These are phyloP conservation scores for Endotrypanum monterogeii DNA, from an alignment of 208 protist species.

Conservation along the genomic window DNA sequence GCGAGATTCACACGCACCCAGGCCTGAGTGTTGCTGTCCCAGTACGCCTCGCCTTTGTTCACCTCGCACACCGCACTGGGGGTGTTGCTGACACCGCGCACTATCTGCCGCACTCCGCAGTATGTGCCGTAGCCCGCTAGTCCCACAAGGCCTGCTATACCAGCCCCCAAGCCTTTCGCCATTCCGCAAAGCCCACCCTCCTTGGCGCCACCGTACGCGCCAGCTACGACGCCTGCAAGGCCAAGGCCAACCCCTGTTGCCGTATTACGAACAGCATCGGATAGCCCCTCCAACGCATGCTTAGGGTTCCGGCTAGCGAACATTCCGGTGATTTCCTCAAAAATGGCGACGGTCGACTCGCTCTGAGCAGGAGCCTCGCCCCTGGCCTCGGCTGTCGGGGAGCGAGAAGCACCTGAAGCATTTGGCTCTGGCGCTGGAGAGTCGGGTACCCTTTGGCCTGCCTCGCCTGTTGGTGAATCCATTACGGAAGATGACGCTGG, in stretches of 20 bases:
- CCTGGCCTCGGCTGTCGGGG: not conserved
- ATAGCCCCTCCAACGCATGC: conserved; percentile 40
- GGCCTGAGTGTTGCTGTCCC: conserved; percentile 45
- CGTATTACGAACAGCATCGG: conserved; percentile 36
- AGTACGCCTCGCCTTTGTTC: conserved; percentile 37
- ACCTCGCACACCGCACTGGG: conserved; percentile 36
- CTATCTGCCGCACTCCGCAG: conserved; percentile 38
- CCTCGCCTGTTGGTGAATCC: not conserved
- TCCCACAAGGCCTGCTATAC: conserved; percentile 25
- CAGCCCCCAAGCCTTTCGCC: conserved; percentile 42
- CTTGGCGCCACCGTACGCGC: conserved; percentile 26
- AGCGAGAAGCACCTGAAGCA: not conserved
- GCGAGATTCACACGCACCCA: conserved; percentile 54
- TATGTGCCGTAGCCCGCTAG: conserved; percentile 37
- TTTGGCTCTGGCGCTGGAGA: not conserved
- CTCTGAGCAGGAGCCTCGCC: not conserved
- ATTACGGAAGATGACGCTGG: not conserved
- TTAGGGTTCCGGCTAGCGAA: conserved; percentile 47
- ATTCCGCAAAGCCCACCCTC: conserved; percentile 31
- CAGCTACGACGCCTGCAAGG: conserved; percentile 31
- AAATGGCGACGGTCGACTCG: not conserved
- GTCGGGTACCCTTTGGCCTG: not conserved
- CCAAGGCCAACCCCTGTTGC: conserved; percentile 40
- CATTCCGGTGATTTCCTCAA: conserved; percentile 35
- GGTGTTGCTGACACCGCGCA: conserved; percentile 48